phyloP scores from a whole-genome alignment of 192 early-diverging fungal genomes.

The Gonapodya sp. region DNA sequence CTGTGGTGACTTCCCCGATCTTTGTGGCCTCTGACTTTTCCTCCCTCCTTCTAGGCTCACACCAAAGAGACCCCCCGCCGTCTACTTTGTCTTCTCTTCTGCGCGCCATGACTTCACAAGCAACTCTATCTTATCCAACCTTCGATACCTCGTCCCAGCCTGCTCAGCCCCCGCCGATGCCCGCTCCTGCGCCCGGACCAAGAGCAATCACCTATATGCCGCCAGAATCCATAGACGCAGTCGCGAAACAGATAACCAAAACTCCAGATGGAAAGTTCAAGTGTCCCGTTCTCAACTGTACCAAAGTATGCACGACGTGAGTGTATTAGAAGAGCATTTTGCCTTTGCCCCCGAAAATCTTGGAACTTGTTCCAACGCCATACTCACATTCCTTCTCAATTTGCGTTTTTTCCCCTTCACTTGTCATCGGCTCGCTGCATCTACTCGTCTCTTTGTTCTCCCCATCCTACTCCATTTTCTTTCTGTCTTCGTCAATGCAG shows the following conservation, averaged over 20 bases:
- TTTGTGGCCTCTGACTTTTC: too few relatives aligned
- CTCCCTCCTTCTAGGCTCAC: too few relatives aligned
- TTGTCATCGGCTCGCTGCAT: background rate
- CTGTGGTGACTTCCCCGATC: too few relatives aligned
- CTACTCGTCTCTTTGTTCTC: background rate
- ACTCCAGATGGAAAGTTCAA: background rate
- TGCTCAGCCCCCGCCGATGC: background rate
- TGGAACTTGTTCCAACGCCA: too few relatives aligned
- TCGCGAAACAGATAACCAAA: background rate
- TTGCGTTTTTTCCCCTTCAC: background rate
- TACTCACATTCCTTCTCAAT: too few relatives aligned
- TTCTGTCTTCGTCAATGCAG: background rate
- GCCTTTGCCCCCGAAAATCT: too few relatives aligned
- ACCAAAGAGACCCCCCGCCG: too few relatives aligned
- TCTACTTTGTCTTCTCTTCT: background rate
- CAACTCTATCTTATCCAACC: background rate
- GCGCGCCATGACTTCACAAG: background rate
- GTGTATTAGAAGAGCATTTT: too few relatives aligned
- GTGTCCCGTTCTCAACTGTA: background rate
- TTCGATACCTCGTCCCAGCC: background rate
- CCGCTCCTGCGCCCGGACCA: background rate
- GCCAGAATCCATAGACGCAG: background rate
- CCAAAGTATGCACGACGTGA: background rate
- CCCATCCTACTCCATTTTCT: background rate
- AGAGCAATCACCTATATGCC: background rate